phyloP scores from a whole-genome alignment of 169 alveolate genomes.

The Plasmodium berghei region DNA sequence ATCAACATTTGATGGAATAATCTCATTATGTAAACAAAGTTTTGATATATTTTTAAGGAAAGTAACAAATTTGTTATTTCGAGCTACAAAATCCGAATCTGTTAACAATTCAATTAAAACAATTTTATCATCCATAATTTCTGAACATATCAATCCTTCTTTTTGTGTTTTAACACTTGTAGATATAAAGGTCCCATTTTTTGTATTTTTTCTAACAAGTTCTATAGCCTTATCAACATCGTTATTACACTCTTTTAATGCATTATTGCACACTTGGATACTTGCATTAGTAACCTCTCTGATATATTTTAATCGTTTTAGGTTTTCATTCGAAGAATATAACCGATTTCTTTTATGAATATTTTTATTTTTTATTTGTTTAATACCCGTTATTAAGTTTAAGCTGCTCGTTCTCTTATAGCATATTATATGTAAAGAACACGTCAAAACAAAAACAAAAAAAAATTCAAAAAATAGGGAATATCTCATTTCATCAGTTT shows the following conservation, averaged over 20 bases:
- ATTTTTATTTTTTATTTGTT: neutral
- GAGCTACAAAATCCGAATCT: conserved; percentile 62
- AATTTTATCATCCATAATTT: conserved; percentile 16
- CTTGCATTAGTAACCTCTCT: conserved; percentile 69
- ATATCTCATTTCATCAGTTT: conserved; percentile 38
- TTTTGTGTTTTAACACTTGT: conserved; percentile 45
- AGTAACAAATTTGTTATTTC: conserved; percentile 26
- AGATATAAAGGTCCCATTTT: conserved; percentile 28
- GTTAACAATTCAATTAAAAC: conserved; percentile 41
- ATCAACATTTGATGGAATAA: neutral
- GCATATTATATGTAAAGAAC: conserved; percentile 4
- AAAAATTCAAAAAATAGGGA: neutral
- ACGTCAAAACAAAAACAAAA: neutral
- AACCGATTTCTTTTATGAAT: neutral
- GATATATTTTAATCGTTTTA: conserved; percentile 44
- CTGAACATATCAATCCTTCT: conserved; percentile 40
- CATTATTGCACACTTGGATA: conserved; percentile 57
- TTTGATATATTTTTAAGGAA: conserved; percentile 17
- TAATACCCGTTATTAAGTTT: neutral
- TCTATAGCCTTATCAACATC: conserved; percentile 65
- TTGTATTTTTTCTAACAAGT: conserved; percentile 32
- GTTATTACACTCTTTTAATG: conserved; percentile 44
- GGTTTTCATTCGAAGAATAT: conserved; percentile 23
- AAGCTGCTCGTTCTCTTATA: conserved; percentile 14
- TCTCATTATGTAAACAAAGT: neutral